phyloP scores from a whole-genome alignment of 2,329 filamentous ascomycete genomes.

The Colletotrichum siamense region DNA sequence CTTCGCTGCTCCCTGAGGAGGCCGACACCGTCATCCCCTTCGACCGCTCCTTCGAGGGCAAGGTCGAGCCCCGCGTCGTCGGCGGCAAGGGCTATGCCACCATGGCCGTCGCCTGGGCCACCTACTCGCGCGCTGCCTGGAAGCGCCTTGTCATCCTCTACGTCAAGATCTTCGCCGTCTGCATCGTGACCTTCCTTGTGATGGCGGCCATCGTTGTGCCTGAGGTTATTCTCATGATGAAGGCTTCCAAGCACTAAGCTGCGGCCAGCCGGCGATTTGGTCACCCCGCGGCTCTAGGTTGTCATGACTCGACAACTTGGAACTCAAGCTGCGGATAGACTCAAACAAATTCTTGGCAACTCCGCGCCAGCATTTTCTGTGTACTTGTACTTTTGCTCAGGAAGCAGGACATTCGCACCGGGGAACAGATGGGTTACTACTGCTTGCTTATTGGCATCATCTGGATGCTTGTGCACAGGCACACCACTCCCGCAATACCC shows the following conservation, averaged over 20 bases:
- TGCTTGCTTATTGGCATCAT: background rate
- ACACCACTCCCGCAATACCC: background rate
- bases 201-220: slow-evolving; percentile 55
- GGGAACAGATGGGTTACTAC: background rate
- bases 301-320: background rate
- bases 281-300: background rate
- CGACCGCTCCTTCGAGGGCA: slow-evolving; percentile 83
- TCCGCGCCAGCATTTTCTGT: background rate
- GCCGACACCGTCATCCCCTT: slow-evolving; percentile 88
- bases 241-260: slow-evolving; percentile 15
- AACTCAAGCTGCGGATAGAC: background rate
- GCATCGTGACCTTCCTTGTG: slow-evolving; percentile 50
- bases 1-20: slow-evolving; percentile 81
- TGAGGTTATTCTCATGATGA: slow-evolving; percentile 52
- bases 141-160: slow-evolving; percentile 77
- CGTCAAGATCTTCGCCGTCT: slow-evolving; percentile 70
- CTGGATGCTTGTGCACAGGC: background rate
- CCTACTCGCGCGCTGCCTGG: slow-evolving; percentile 76
- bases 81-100: slow-evolving; percentile 74
- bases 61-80: slow-evolving; percentile 76
- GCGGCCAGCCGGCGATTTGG: background rate
- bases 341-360: background rate
- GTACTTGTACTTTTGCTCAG: background rate
- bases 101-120: slow-evolving; percentile 79
- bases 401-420: background rate